Conservation (phyloP, 352 stramenopile genomes). For the Pythium guiyangense region DNA sequence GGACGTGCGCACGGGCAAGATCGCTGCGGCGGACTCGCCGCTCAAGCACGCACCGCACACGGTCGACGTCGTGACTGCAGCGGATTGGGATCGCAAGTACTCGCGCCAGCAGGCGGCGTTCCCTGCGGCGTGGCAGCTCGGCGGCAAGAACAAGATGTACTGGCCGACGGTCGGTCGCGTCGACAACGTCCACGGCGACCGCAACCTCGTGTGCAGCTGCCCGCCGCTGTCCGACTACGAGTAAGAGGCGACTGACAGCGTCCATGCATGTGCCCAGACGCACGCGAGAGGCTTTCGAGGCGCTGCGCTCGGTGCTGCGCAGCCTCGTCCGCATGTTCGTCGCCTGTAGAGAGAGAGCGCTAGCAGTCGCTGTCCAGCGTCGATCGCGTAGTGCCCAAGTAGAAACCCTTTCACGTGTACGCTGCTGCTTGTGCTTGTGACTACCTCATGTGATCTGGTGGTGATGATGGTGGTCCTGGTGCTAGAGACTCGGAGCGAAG, state of each 20-base stretch:
- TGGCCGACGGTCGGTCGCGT: constrained; percentile 97
- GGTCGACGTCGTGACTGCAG: constrained; percentile 89
- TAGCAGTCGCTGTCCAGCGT: constrained; percentile 1
- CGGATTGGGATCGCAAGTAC: constrained; percentile 95
- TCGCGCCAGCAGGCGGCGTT: constrained; percentile 92
- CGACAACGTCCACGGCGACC: constrained; percentile 99
- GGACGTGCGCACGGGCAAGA: constrained; percentile 91
- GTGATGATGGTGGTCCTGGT: not conserved
- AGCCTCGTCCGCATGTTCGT: not conserved
- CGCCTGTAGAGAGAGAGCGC: not conserved
- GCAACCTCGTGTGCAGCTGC: constrained; percentile 98
- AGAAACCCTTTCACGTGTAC: constrained; percentile 1
- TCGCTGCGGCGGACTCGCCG: constrained; percentile 91
- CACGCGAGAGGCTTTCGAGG: constrained; percentile 7
- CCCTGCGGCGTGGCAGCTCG: constrained; percentile 92
- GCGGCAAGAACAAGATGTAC: constrained; percentile 94
- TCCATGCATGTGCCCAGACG: not conserved
- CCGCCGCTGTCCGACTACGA: constrained; percentile 94
- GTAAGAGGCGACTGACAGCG: constrained; percentile 16
- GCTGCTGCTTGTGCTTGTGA: not conserved
- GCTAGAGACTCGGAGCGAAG: constrained; percentile 32
- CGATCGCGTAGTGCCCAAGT: not conserved
- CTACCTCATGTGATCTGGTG: not conserved
- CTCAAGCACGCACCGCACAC: constrained; percentile 98
- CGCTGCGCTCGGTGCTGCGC: not conserved